Percentiles rank a stretch among this genome's conserved stretches.
phyloP scores from a whole-genome alignment of 306 rosid genomes.

The Delonix regia region DNA sequence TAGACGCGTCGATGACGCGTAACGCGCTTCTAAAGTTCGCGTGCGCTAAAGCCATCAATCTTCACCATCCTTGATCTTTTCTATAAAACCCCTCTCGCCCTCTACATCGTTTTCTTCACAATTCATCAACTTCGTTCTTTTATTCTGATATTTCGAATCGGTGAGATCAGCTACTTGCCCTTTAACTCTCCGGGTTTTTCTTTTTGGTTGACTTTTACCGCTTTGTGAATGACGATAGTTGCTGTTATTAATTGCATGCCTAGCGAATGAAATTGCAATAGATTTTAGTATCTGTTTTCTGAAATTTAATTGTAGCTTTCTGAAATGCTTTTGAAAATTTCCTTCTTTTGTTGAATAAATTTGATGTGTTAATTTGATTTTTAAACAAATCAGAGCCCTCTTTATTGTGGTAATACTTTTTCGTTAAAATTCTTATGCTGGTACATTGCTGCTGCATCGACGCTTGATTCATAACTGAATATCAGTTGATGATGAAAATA shows the following conservation, averaged over 20 bases:
- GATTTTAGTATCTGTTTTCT: not conserved
- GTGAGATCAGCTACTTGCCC: slow-evolving; percentile 25
- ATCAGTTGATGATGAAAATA: not conserved
- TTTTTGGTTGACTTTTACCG: not conserved
- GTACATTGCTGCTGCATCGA: not conserved
- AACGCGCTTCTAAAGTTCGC: not conserved
- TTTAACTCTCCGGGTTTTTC: not conserved
- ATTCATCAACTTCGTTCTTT: slow-evolving; percentile 11
- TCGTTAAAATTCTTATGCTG: not conserved
- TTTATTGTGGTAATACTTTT: not conserved
- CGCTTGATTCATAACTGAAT: not conserved
- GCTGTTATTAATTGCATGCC: not conserved
- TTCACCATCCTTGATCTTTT: not conserved
- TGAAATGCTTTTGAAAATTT: not conserved
- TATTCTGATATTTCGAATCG: slow-evolving; percentile 1
- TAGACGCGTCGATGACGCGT: slow-evolving; percentile 31
- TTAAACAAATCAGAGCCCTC: not conserved
- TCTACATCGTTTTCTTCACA: not conserved
- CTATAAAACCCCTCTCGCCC: slow-evolving; percentile 7
- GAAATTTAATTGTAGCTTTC: not conserved
- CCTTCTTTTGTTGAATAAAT: not conserved
- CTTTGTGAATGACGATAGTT: not conserved
- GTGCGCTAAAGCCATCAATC: not conserved
- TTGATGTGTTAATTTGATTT: not conserved
- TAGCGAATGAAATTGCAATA: not conserved